A percentile compares a stretch with the other conserved stretches of the same genome.
Conservation (phyloP, 2,329 filamentous ascomycete species). For the Fusarium illudens region DNA sequence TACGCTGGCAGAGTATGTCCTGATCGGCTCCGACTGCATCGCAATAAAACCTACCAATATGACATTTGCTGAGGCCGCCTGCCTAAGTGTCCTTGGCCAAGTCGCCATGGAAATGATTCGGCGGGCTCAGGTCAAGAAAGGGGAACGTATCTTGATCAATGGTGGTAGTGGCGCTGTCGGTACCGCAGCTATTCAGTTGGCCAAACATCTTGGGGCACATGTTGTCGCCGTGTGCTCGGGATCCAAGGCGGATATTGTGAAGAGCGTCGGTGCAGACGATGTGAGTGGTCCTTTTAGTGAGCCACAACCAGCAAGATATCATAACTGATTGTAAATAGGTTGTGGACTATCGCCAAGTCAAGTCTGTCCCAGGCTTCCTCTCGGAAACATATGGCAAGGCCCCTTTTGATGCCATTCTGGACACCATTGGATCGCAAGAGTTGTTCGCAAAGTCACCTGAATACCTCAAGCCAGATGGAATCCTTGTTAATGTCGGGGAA, state of each 20-base stretch:
- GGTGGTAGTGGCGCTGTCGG: neutral
- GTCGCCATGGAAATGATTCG: neutral
- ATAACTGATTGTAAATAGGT: neutral
- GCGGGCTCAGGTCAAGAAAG: neutral
- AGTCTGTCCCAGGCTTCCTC: neutral
- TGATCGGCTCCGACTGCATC: neutral
- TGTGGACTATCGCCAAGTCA: neutral
- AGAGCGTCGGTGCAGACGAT: neutral
- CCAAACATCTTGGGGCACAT: neutral
- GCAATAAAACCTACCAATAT: neutral
- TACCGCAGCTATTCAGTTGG: neutral
- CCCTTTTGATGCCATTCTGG: neutral
- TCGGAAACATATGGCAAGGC: neutral
- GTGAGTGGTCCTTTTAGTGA: neutral
- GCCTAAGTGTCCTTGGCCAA: neutral
- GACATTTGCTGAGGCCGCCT: neutral
- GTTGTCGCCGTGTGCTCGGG: neutral
- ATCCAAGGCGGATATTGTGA: neutral
- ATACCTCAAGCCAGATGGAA: neutral
- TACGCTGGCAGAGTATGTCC: neutral
- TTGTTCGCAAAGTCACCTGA: neutral
- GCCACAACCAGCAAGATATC: neutral
- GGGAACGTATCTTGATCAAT: neutral
- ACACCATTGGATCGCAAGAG: neutral
- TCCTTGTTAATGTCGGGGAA: neutral